A percentile compares a stretch with the other conserved stretches of the same genome.
These are phyloP conservation scores for Kodamaea neixiangensis DNA, from an alignment of 805 yeast species.

Conservation along the genomic window DNA sequence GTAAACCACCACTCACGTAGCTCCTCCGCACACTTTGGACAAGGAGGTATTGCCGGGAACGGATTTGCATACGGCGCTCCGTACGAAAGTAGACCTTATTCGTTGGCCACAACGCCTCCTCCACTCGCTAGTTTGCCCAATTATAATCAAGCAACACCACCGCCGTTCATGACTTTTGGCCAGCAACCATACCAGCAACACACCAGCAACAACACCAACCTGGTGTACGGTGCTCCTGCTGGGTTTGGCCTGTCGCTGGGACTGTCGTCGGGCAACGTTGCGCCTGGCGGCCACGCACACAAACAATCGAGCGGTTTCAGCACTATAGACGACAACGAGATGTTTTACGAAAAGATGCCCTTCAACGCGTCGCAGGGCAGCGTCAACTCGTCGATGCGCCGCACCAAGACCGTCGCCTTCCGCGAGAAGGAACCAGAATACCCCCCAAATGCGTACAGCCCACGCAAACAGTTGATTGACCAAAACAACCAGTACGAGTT, in stretches of 20 bases:
- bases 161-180: constrained; percentile 8
- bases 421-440: constrained; percentile 32
- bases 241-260: constrained; percentile 15
- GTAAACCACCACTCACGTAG: constrained; percentile 11
- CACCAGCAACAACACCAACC: background rate
- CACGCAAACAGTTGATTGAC: constrained; percentile 21
- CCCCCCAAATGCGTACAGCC: constrained; percentile 32
- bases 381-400: constrained; percentile 11
- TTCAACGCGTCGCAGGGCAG: constrained; percentile 10
- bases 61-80: constrained; percentile 2
- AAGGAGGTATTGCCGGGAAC: background rate
- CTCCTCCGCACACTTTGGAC: constrained; percentile 8
- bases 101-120: constrained; percentile 8
- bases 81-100: constrained; percentile 1
- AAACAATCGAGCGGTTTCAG: background rate
- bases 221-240: constrained; percentile 9
- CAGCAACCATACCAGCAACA: constrained; percentile 4
- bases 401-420: constrained; percentile 31
- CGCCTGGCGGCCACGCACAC: background rate
- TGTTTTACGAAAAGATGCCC: constrained; percentile 12
- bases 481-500: constrained; percentile 22
- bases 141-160: constrained; percentile 10
- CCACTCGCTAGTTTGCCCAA: background rate
- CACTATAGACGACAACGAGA: constrained; percentile 19
- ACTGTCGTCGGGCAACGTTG: background rate